Evolutionary conservation across 164 flowering plant genomes (phyloP).

Genomic region (Macadamia tetraphylla): DNA sequence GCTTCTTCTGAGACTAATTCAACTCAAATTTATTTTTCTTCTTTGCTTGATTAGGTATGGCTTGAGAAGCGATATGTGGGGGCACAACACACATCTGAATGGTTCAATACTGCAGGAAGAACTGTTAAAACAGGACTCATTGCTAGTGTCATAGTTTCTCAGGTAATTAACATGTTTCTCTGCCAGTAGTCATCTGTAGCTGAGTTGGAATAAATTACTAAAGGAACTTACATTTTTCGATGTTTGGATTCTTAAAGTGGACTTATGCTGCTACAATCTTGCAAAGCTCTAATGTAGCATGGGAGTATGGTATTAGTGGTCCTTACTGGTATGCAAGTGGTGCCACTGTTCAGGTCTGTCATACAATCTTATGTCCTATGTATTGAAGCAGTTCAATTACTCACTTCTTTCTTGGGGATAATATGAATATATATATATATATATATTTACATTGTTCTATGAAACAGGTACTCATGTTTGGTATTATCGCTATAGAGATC

Average conservation of each 20-base stretch:
- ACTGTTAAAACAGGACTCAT: conserved; percentile 94
- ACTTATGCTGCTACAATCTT: conserved; percentile 98
- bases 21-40: too few species aligned
- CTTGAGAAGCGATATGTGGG: conserved; percentile 89
- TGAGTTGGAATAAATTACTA: background rate
- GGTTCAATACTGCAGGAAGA: conserved; percentile 97
- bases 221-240: background rate
- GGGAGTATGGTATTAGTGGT: conserved; percentile 95
- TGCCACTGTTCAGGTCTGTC: conserved; percentile 78
- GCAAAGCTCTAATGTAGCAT: conserved; percentile 97
- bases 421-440: background rate
- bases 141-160: conserved; percentile 94
- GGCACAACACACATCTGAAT: conserved; percentile 82
- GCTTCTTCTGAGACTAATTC: too few species aligned
- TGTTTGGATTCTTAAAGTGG: conserved; percentile 44
- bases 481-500: conserved; percentile 91
- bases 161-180: conserved; percentile 37
- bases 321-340: conserved; percentile 99
- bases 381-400: too few species aligned
- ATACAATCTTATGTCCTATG: background rate
- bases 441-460: background rate
- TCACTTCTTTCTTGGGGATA: background rate
- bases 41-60: conserved; percentile 56
- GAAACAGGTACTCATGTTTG: conserved; percentile 80
- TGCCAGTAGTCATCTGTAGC: background rate